These are phyloP conservation scores for Claviceps humidiphila DNA, from an alignment of 2,329 filamentous ascomycete genomes.

Conservation along the genomic window DNA sequence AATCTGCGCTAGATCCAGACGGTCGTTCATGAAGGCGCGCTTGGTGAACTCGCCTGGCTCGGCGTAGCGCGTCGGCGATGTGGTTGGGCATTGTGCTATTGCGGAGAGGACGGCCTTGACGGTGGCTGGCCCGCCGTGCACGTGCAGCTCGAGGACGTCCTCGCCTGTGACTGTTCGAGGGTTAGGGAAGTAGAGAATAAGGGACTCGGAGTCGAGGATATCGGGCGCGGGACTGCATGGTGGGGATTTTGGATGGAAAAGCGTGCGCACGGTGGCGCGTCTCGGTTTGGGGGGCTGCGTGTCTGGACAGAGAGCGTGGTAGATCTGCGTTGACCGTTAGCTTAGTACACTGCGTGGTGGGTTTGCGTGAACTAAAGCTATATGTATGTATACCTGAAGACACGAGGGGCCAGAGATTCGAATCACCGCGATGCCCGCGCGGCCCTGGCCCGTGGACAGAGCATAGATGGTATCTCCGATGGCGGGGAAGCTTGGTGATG, in stretches of 20 bases:
- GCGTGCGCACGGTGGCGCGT: conserved; percentile 58
- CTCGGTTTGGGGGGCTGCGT: conserved; percentile 33
- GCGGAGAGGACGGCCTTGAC: conserved; percentile 74
- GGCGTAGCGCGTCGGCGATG: conserved; percentile 58
- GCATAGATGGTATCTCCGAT: conserved; percentile 69
- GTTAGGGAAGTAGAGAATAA: conserved; percentile 70
- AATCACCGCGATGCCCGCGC: conserved; percentile 81
- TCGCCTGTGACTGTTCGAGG: conserved; percentile 84
- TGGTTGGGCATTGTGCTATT: conserved; percentile 42
- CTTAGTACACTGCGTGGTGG: background rate
- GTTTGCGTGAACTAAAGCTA: background rate
- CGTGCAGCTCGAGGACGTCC: conserved; percentile 80
- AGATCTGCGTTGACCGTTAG: conserved; percentile 27
- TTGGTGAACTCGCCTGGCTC: conserved; percentile 93
- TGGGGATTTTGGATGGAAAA: conserved; percentile 43
- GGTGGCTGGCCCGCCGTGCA: conserved; percentile 85
- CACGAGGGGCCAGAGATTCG: conserved; percentile 73
- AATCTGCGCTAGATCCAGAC: conserved; percentile 76
- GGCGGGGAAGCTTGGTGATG: conserved; percentile 5
- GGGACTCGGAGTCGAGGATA: conserved; percentile 63
- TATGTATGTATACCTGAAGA: conserved; percentile 36
- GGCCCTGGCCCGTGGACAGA: conserved; percentile 72
- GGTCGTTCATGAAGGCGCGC: conserved; percentile 76
- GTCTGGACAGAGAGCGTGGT: conserved; percentile 35
- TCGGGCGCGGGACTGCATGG: conserved; percentile 4